Percentiles rank a stretch among this genome's conserved stretches.
Conservation (phyloP, 768 basidiomycete genomes). For the Pleurotus giganteus region DNA sequence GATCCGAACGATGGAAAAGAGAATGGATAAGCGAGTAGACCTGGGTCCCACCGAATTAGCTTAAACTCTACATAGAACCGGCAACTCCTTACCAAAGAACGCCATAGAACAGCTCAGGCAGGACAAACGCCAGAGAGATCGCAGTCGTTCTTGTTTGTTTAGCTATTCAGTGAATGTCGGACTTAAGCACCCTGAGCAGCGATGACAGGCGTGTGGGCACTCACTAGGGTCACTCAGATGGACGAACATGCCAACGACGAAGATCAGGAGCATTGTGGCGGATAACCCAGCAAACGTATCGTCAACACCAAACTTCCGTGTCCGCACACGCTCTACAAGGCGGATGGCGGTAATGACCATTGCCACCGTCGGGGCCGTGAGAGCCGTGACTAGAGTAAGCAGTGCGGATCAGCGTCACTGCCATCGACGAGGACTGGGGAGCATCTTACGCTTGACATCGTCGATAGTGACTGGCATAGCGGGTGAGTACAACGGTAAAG, state of each 20-base stretch:
- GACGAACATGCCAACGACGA: constrained; percentile 5
- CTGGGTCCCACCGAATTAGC: constrained; percentile 20
- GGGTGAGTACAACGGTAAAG: neutral
- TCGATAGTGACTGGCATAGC: neutral
- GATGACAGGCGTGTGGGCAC: neutral
- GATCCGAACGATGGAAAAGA: constrained; percentile 54
- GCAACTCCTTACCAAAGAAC: constrained; percentile 31
- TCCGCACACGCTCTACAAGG: neutral
- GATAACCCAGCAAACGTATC: neutral
- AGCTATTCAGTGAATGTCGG: neutral
- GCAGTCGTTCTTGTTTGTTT: neutral
- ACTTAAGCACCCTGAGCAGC: neutral
- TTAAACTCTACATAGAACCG: neutral
- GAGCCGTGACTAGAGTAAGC: neutral
- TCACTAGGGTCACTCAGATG: constrained; percentile 1
- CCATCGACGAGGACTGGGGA: neutral
- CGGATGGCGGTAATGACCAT: neutral
- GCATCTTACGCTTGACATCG: neutral
- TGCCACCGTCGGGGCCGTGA: constrained; percentile 3
- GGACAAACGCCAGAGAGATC: neutral
- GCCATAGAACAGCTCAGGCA: constrained; percentile 27
- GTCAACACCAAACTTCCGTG: neutral
- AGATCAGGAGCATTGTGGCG: neutral
- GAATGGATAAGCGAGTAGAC: constrained; percentile 48
- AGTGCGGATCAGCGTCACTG: neutral